These are phyloP conservation scores for Stereum hirsutum DNA, from an alignment of 1,284 basidiomycete species.

Conservation along the genomic window DNA sequence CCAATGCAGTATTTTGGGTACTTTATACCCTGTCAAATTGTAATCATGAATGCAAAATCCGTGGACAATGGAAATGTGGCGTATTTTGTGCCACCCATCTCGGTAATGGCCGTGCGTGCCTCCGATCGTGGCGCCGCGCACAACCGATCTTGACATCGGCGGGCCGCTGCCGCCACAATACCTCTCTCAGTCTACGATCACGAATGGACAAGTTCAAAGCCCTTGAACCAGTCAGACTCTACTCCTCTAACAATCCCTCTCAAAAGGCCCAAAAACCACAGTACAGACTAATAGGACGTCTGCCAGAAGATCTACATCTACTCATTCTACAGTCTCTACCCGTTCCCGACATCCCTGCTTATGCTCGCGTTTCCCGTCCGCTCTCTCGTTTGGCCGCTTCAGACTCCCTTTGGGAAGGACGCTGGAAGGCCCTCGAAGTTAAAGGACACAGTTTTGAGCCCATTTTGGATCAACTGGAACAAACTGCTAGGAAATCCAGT, in stretches of 20 bases:
- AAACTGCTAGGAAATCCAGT: slow-evolving; percentile 28
- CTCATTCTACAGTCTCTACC: slow-evolving; percentile 66
- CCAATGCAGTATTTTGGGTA: too few relatives aligned
- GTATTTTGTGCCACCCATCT: too few relatives aligned
- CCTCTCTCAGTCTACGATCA: neutral
- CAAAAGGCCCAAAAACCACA: slow-evolving; percentile 16
- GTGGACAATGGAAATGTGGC: too few relatives aligned
- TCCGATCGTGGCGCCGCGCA: too few relatives aligned
- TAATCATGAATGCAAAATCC: too few relatives aligned
- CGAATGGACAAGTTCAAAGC: slow-evolving; percentile 73
- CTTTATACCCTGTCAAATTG: too few relatives aligned
- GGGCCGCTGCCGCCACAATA: too few relatives aligned
- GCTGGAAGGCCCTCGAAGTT: slow-evolving; percentile 57
- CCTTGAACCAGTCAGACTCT: slow-evolving; percentile 68
- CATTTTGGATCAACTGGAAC: slow-evolving; percentile 58
- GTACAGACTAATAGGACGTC: slow-evolving; percentile 50
- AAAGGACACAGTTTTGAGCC: slow-evolving; percentile 32
- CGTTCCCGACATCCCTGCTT: slow-evolving; percentile 70
- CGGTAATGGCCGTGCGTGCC: too few relatives aligned
- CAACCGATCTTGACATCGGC: neutral
- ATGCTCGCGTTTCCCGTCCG: slow-evolving; percentile 60
- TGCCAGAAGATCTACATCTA: slow-evolving; percentile 72
- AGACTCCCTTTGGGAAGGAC: slow-evolving; percentile 67
- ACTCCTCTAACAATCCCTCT: slow-evolving; percentile 25
- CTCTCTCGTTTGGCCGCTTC: slow-evolving; percentile 56